A percentile compares a stretch with the other conserved stretches of the same genome.
phyloP scores from a whole-genome alignment of 495 filamentous ascomycete genomes.

The Hypoxylon perforatum region DNA sequence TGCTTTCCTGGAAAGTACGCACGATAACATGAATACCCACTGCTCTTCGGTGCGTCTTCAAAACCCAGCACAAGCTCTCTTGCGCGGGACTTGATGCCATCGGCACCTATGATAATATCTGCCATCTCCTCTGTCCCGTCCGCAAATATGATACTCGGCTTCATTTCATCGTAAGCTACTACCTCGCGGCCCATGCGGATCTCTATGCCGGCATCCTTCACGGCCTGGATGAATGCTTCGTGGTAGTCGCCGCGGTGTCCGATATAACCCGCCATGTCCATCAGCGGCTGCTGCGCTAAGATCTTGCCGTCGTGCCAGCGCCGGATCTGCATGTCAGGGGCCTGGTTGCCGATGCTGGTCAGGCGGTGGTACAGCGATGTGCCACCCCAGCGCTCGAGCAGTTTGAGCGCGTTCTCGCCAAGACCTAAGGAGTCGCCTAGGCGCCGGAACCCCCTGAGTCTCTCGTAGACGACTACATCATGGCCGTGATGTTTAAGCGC shows the following conservation, averaged over 20 bases:
- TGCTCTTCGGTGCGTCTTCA: slow-evolving; percentile 58
- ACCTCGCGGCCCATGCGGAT: slow-evolving; percentile 62
- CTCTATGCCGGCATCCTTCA: slow-evolving; percentile 58
- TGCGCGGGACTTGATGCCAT: slow-evolving; percentile 60
- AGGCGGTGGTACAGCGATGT: slow-evolving; percentile 53
- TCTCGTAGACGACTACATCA: slow-evolving; percentile 62
- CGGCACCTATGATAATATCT: slow-evolving; percentile 48
- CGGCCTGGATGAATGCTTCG: slow-evolving; percentile 61
- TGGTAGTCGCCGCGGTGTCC: slow-evolving; percentile 65
- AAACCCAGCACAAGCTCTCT: slow-evolving; percentile 59
- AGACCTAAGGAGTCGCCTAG: slow-evolving; percentile 64
- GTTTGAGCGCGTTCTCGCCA: slow-evolving; percentile 62
- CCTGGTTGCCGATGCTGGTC: slow-evolving; percentile 64
- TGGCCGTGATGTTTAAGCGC: slow-evolving; percentile 65
- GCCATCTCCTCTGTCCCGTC: slow-evolving; percentile 46
- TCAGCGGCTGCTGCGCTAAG: slow-evolving; percentile 63
- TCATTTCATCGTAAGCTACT: slow-evolving; percentile 56
- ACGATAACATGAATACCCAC: slow-evolving; percentile 61
- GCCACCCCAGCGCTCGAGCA: slow-evolving; percentile 62
- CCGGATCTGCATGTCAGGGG: slow-evolving; percentile 63
- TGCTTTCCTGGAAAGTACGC: slow-evolving; percentile 59
- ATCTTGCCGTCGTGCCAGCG: slow-evolving; percentile 63
- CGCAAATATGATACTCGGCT: slow-evolving; percentile 54
- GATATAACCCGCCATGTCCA: slow-evolving; percentile 68
- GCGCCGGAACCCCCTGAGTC: slow-evolving; percentile 58